phyloP scores from a whole-genome alignment of 2,329 filamentous ascomycete genomes.

The Septoria petroselini region DNA sequence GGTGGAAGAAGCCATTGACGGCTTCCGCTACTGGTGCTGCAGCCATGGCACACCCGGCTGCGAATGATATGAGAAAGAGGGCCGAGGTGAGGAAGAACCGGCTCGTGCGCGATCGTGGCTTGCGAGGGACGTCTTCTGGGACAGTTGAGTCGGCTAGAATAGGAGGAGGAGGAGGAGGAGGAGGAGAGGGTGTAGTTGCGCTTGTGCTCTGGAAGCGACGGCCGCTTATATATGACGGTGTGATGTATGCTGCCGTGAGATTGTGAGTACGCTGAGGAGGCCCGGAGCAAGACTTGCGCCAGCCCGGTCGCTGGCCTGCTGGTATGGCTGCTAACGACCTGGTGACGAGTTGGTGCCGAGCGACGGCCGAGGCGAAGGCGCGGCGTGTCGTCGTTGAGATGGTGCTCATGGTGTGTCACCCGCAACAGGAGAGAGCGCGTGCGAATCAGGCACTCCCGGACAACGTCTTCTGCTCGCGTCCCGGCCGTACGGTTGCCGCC shows the following conservation, averaged over 20 bases:
- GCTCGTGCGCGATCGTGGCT: slow-evolving; percentile 11
- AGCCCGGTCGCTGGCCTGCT: slow-evolving; percentile 15
- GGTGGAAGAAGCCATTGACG: slow-evolving; percentile 50
- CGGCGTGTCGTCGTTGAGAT: too few relatives aligned
- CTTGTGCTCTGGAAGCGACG: slow-evolving; percentile 17
- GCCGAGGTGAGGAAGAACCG: slow-evolving; percentile 42
- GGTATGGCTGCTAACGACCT: slow-evolving; percentile 21
- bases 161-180: slow-evolving; percentile 8
- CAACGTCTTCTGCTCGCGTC: too few relatives aligned
- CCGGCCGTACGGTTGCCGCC: too few relatives aligned
- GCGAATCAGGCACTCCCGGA: too few relatives aligned
- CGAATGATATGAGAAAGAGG: slow-evolving; percentile 50
- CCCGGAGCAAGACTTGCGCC: slow-evolving; percentile 4
- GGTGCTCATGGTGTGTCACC: too few relatives aligned
- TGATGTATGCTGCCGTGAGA: slow-evolving; percentile 19
- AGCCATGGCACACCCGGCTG: slow-evolving; percentile 57
- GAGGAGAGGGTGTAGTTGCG: neutral
- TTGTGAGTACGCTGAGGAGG: slow-evolving; percentile 9
- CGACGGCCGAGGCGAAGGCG: slow-evolving; percentile 7
- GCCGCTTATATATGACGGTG: slow-evolving; percentile 15
- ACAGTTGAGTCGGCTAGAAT: neutral
- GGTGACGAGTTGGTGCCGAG: slow-evolving; percentile 20
- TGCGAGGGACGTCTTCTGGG: neutral
- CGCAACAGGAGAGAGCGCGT: too few relatives aligned
- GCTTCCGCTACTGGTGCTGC: slow-evolving; percentile 52